phyloP scores from a whole-genome alignment of 441 rosid species.

The Arabidopsis hybrid region DNA sequence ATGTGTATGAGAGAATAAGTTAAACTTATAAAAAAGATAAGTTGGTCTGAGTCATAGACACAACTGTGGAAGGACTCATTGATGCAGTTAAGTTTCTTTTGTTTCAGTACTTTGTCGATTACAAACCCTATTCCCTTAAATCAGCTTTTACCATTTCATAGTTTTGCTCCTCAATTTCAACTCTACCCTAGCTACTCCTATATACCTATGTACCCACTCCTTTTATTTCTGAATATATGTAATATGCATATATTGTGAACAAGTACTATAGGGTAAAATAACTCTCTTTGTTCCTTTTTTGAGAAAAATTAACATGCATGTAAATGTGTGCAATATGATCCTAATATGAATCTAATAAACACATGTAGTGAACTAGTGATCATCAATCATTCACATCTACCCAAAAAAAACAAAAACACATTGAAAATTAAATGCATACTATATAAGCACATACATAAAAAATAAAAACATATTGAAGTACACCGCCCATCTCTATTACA shows the following conservation, averaged over 20 bases:
- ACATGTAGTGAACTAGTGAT: too few species aligned
- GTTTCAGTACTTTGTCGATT: conserved; percentile 37
- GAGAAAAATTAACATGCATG: not conserved
- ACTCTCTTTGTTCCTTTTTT: not conserved
- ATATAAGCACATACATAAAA: not conserved
- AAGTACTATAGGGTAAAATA: not conserved
- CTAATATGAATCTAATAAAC: too few species aligned
- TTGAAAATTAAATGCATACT: too few species aligned
- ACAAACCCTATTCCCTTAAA: conserved; percentile 37
- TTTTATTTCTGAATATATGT: not conserved
- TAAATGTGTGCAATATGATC: not conserved
- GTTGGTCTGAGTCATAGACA: conserved; percentile 42
- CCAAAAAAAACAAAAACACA: too few species aligned
- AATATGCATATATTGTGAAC: not conserved
- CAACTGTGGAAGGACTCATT: conserved; percentile 46
- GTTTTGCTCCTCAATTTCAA: conserved; percentile 47
- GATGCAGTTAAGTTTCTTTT: conserved; percentile 48
- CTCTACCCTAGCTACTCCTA: conserved; percentile 35
- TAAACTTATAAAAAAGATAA: conserved; percentile 18
- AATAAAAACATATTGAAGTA: not conserved
- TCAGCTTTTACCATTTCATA: conserved; percentile 44
- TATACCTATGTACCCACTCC: not conserved
- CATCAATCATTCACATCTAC: too few species aligned
- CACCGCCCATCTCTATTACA: conserved; percentile 41
- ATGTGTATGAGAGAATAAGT: conserved; percentile 42